Conservation (phyloP, 495 filamentous ascomycete genomes). For the Aspergillus ostianus region DNA sequence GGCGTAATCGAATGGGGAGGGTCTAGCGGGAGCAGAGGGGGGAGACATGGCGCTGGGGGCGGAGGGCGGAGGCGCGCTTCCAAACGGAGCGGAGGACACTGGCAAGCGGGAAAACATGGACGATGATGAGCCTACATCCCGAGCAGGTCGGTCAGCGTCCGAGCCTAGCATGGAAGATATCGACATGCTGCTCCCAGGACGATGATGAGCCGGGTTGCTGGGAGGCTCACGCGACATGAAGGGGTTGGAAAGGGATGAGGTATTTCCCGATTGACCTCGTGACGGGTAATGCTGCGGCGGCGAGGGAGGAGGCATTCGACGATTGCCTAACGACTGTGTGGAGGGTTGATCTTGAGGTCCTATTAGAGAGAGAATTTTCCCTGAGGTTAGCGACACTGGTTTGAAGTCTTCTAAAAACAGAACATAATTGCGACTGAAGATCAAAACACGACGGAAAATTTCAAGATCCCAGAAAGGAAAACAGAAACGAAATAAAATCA, state of each 20-base stretch:
- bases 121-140: conserved; percentile 50
- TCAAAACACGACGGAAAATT: conserved; percentile 1
- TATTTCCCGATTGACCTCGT: conserved; percentile 41
- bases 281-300: conserved; percentile 54
- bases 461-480: not conserved
- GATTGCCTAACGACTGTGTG: conserved; percentile 47
- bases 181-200: conserved; percentile 82
- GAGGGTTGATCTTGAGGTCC: conserved; percentile 40
- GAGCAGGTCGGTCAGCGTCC: conserved; percentile 60
- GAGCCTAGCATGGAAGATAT: conserved; percentile 86
- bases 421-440: not conserved
- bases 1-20: conserved; percentile 56
- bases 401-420: not conserved
- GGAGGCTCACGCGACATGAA: conserved; percentile 54
- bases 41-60: conserved; percentile 46
- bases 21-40: conserved; percentile 40
- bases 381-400: conserved; percentile 12
- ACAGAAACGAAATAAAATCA: not conserved
- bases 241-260: conserved; percentile 41
- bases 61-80: conserved; percentile 30
- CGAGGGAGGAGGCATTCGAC: conserved; percentile 61
- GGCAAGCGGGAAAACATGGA: conserved; percentile 55
- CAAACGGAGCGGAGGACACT: conserved; percentile 46
- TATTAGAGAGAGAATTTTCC: conserved; percentile 11
- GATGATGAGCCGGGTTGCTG: conserved; percentile 45